Evolutionary conservation across 768 basidiomycete species (phyloP), one percentile per base, ranked within the genome.

Genomic region (Mycena metata): DNA sequence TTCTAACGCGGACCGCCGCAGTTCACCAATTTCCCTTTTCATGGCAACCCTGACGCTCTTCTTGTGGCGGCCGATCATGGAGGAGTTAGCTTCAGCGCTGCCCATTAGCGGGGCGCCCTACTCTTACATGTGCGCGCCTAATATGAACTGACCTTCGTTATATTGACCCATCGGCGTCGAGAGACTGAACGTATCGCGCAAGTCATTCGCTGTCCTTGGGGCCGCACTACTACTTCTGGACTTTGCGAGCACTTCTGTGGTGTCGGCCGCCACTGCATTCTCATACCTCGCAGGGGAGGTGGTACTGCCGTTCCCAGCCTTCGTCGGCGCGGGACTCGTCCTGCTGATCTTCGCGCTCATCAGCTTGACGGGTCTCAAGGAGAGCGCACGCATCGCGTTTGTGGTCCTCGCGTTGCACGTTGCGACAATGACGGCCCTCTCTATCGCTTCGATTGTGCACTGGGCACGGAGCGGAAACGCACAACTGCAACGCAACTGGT

Each of bases 61-160:
- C 71, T 74, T 93, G 24, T 94, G 91, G 90, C 86, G 90, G 15
- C 92, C 92, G 3, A 84, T 94, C 51, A 89, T 94, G 86, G 84
- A 87, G 69, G 92, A 93, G 74, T 77, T 94, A 11, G 91, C 85
- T 0, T 88, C 89, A 5, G 90, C 91, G 3, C 77, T 93, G 1
- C 89, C 91, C 0, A 83, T 92, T 12, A 88, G 84, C 62, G 92
- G 92, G 1, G 91, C 90, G 10, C 91, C 90, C 5, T 93, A 92
- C 73, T 87, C 88, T 0, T 91, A 91, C 73, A 78, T 91, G 89
- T 90, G 69, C 69, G 86, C 75, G 12, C 26, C 46, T 19, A 39
- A 39, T 39, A 39, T 10, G 4, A 17, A 45, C 19, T 47, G 41
- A 15, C 43, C 62, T 16, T 35, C 15, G 16, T 15, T 17, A 17